phyloP scores from a whole-genome alignment of 2,329 filamentous ascomycete species.

The Boeremia lycopersici region DNA sequence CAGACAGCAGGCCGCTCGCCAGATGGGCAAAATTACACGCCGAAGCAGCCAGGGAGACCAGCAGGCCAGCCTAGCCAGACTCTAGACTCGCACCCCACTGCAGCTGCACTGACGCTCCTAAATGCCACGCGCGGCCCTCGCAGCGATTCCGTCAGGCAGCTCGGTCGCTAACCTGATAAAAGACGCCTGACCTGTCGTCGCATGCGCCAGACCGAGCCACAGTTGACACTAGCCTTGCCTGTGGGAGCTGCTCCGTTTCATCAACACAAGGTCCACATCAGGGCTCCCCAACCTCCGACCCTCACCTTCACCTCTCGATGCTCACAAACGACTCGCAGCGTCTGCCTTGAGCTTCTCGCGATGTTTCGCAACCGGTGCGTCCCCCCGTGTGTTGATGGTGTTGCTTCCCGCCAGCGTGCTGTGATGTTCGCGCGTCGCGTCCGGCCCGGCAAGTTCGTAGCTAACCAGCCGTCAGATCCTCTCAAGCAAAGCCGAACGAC shows the following conservation, averaged over 20 bases:
- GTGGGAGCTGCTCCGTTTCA: constrained; percentile 46
- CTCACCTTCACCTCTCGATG: constrained; percentile 40
- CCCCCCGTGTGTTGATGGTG: constrained; percentile 5
- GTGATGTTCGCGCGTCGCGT: constrained; percentile 40
- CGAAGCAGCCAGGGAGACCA: constrained; percentile 24
- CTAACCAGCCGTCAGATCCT: constrained; percentile 61
- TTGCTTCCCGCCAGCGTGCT: constrained; percentile 14
- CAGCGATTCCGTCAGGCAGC: constrained; percentile 28
- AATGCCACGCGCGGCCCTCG: constrained; percentile 36
- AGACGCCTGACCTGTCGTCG: constrained; percentile 40
- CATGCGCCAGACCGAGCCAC: constrained; percentile 22
- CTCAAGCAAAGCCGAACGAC: constrained; percentile 83
- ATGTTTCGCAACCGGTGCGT: constrained; percentile 58
- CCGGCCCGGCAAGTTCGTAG: constrained; percentile 15
- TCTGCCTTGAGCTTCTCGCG: constrained; percentile 41
- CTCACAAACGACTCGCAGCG: constrained; percentile 26
- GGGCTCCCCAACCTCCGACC: constrained; percentile 32
- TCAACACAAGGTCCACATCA: constrained; percentile 31
- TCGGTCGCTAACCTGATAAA: constrained; percentile 44
- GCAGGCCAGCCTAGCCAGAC: constrained; percentile 26
- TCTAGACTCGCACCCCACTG: constrained; percentile 29
- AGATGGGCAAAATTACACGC: constrained; percentile 29
- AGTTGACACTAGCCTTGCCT: constrained; percentile 21
- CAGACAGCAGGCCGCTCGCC: constrained; percentile 17
- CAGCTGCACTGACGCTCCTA: constrained; percentile 24